phyloP scores from a whole-genome alignment of 1,284 basidiomycete genomes.

The Phlebopus sp. region DNA sequence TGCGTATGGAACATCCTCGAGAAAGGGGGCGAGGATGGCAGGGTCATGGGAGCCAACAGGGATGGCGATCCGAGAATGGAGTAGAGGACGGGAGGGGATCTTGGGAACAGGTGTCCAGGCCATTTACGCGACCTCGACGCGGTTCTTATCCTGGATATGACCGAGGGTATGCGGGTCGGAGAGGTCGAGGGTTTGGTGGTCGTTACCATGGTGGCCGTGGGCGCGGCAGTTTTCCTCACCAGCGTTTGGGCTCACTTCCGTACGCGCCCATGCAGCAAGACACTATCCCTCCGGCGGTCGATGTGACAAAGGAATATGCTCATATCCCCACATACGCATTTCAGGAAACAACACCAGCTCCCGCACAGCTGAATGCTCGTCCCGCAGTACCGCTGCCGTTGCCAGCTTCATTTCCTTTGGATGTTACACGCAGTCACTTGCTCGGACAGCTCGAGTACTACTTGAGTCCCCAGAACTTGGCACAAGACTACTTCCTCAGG shows the following conservation, averaged over 20 bases:
- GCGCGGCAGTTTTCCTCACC: conserved; percentile 25
- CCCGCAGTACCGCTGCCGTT: conserved; percentile 47
- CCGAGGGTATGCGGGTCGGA: conserved; percentile 29
- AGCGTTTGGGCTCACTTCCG: conserved; percentile 24
- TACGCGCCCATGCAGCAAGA: conserved; percentile 21
- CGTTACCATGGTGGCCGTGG: conserved; percentile 26
- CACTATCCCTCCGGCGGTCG: conserved; percentile 14
- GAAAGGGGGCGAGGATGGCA: conserved; percentile 21
- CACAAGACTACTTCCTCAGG: conserved; percentile 78
- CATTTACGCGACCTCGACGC: conserved; percentile 22
- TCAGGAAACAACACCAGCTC: conserved; percentile 31
- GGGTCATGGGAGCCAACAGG: conserved; percentile 12
- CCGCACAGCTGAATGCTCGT: conserved; percentile 17
- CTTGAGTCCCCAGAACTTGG: conserved; percentile 83
- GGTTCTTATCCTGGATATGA: conserved; percentile 27
- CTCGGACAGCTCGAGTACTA: conserved; percentile 89
- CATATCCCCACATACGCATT: conserved; percentile 13
- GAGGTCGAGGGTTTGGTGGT: conserved; percentile 35
- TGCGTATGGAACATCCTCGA: conserved; percentile 18
- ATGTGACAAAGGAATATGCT: conserved; percentile 24
- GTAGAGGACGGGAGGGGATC: conserved; percentile 20
- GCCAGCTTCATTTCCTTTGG: conserved; percentile 59
- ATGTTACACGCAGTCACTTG: conserved; percentile 62
- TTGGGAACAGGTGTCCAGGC: conserved; percentile 25
- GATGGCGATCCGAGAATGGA: conserved; percentile 26